Conservation (phyloP, 441 rosid species). For the Gossypium schwendimanii region DNA sequence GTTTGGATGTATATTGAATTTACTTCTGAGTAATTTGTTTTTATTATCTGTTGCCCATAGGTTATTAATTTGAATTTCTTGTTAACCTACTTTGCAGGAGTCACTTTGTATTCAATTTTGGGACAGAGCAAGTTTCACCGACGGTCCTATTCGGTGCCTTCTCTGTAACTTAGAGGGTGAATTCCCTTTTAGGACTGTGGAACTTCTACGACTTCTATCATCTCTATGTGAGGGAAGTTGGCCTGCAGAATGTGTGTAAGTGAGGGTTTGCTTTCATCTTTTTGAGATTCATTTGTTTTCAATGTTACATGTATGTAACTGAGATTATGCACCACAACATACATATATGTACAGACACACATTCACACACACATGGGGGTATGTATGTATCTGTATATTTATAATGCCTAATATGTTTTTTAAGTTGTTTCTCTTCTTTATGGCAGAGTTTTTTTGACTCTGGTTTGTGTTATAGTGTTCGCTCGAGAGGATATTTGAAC, state of each 20-base stretch:
- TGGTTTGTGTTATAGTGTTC: neutral
- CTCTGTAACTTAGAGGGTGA: slow-evolving; percentile 83
- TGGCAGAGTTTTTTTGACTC: neutral
- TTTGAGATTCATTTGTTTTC: neutral
- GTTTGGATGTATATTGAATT: slow-evolving; percentile 34
- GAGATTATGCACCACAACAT: neutral
- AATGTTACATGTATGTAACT: neutral
- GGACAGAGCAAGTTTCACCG: slow-evolving; percentile 87
- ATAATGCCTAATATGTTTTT: neutral
- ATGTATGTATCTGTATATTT: neutral
- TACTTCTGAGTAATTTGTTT: slow-evolving; percentile 14
- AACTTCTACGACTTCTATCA: slow-evolving; percentile 71
- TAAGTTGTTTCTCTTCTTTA: neutral
- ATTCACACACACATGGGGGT: neutral
- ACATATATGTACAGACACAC: neutral
- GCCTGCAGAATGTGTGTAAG: slow-evolving; percentile 99
- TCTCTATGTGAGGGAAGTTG: slow-evolving; percentile 93
- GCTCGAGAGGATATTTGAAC: neutral
- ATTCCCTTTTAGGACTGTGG: slow-evolving; percentile 74
- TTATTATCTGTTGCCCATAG: slow-evolving; percentile 2
- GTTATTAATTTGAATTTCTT: slow-evolving; percentile 23
- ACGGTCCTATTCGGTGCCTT: slow-evolving; percentile 95
- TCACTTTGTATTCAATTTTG: slow-evolving; percentile 95
- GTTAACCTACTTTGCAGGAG: slow-evolving; percentile 49
- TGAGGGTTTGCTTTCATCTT: slow-evolving; percentile 11